Evolutionary conservation across 768 basidiomycete species (phyloP), one percentile per base, ranked within the genome.

Genomic region (Naganishia onofrii): DNA sequence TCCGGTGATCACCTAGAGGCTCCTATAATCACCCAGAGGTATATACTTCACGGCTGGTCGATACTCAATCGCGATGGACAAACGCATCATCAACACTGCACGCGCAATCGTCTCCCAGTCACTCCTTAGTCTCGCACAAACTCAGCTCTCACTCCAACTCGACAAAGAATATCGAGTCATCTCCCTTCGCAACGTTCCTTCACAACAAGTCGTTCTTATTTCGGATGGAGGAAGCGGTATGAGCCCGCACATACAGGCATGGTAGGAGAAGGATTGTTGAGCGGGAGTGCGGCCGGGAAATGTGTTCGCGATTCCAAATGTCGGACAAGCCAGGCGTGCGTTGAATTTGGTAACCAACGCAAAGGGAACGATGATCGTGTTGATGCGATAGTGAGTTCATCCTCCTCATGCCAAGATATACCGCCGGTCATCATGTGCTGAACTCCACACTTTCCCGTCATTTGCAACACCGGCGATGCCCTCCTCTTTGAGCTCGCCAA

Each of bases 241-340:
- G 94, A 96, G 76, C 94, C 94, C 8, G 86, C 92, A 19, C 92
- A 93, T 81, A 86, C 91, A 6, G 90, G 87, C 1, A 93, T 90
- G 74, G 92, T 95, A 21, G 93, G 92, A 51, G 81, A 87, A 70
- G 93, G 93, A 31, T 88, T 93, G 75, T 83, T 95, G 51, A 87
- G 87, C 46, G 90, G 88, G 42, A 91, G 92, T 42, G 90, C 95
- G 9, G 91, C 89, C 74, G 94, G 94, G 10, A 90, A n/a, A 86
- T 75, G 84, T 96, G 44, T 97, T 96, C 77, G 93, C 94, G 2
- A 91, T 90, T 21, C 94, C 94, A 0, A 94, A 88, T 74, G 86
- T 92, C 4, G 85, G 85, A 60, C 94, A 96, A 80, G 90, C 96
- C 63, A 84, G 87, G 58, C 85, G 89, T 29, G 92, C 86, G 3